Evolutionary conservation across 2,329 filamentous ascomycete genomes (phyloP).

Genomic region (Periconia macrospinosa): DNA sequence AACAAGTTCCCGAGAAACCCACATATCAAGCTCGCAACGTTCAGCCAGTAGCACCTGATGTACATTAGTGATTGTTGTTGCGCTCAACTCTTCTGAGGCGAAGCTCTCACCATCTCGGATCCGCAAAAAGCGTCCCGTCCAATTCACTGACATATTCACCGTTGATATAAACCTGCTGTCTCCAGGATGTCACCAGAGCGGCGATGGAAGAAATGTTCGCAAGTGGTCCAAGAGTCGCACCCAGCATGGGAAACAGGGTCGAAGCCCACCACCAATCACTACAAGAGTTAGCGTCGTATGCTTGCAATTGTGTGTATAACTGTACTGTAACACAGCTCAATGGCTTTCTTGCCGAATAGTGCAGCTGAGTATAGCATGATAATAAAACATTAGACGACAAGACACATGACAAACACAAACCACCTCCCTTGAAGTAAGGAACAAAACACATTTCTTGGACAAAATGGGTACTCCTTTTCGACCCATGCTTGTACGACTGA

Average conservation of each 20-base stretch:
- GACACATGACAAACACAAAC: too few species aligned
- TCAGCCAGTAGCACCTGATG: slow-evolving; percentile 69
- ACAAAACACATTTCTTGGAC: background rate
- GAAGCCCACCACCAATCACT: slow-evolving; percentile 46
- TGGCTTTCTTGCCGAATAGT: too few species aligned
- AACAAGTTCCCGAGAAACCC: slow-evolving; percentile 80
- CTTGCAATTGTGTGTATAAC: background rate
- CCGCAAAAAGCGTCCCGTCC: slow-evolving; percentile 59
- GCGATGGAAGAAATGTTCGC: slow-evolving; percentile 88
- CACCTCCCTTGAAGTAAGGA: background rate
- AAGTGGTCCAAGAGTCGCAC: slow-evolving; percentile 81
- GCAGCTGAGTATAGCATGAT: too few species aligned
- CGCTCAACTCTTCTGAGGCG: background rate
- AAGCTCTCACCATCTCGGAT: slow-evolving; percentile 68
- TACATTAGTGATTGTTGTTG: background rate
- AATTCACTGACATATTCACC: slow-evolving; percentile 54
- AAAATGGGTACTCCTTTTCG: too few species aligned
- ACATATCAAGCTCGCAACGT: slow-evolving; percentile 74
- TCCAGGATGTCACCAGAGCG: slow-evolving; percentile 80
- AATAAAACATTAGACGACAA: too few species aligned
- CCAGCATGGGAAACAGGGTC: slow-evolving; percentile 61
- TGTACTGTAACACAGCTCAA: too few species aligned
- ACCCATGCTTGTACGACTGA: too few species aligned
- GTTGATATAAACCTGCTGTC: slow-evolving; percentile 58
- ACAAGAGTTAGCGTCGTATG: background rate